These are phyloP conservation scores for Lasiodiplodia gonubiensis DNA, from an alignment of 2,329 filamentous ascomycete genomes.

Conservation along the genomic window DNA sequence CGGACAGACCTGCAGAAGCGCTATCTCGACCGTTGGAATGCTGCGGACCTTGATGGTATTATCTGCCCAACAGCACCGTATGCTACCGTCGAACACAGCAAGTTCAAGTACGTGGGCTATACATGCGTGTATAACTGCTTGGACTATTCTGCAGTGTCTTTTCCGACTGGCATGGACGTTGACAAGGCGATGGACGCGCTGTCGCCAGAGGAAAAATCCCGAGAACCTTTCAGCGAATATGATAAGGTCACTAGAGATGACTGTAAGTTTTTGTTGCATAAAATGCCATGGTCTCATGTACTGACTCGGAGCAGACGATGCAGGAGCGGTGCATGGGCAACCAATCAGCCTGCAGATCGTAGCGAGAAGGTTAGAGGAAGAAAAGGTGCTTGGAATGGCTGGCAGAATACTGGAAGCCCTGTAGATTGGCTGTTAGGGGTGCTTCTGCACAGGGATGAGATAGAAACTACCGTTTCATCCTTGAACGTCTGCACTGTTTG, in stretches of 20 bases:
- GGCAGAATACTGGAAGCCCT: constrained; percentile 42
- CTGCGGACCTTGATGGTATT: constrained; percentile 52
- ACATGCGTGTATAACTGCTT: constrained; percentile 56
- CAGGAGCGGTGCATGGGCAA: constrained; percentile 50
- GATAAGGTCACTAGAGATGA: constrained; percentile 40
- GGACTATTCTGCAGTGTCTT: constrained; percentile 54
- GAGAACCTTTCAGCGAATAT: constrained; percentile 13
- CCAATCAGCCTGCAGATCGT: constrained; percentile 52
- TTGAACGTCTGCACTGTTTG: not conserved
- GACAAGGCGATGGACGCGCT: constrained; percentile 31
- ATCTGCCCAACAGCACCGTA: constrained; percentile 47
- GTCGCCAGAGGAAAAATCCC: constrained; percentile 46
- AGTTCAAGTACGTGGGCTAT: constrained; percentile 46
- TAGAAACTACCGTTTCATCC: too few species aligned
- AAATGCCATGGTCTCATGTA: not conserved
- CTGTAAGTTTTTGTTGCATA: constrained; percentile 43
- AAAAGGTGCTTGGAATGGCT: constrained; percentile 51
- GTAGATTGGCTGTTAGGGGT: not conserved
- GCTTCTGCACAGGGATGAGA: too few species aligned
- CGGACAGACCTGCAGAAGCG: constrained; percentile 51
- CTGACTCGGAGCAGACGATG: constrained; percentile 39
- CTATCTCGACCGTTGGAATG: constrained; percentile 55
- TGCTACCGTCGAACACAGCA: constrained; percentile 31
- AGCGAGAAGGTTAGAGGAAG: constrained; percentile 49
- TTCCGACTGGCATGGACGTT: constrained; percentile 46